Evolutionary conservation across 345 rosid species (phyloP).

Genomic region (Lepidium aucheri): DNA sequence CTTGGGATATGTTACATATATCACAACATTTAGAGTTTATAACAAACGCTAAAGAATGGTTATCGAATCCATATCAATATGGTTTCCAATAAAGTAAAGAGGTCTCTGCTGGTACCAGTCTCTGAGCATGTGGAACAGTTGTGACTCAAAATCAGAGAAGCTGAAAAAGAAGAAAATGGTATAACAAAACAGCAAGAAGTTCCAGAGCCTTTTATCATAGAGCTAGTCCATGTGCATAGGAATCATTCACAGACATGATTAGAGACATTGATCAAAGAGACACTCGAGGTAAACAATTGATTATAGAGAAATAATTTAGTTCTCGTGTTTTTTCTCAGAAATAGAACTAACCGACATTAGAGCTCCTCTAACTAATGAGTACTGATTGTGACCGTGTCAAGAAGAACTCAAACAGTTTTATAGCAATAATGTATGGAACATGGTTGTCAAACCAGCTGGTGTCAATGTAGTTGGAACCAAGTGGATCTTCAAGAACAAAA

Average conservation of each 20-base stretch:
- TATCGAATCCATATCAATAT: neutral
- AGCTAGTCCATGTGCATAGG: fast-evolving
- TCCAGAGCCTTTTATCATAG: fast-evolving
- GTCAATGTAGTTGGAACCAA: neutral
- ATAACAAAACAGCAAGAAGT: neutral
- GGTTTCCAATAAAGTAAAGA: neutral
- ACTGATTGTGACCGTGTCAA: neutral
- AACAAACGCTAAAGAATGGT: fast-evolving
- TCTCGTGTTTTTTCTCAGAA: neutral
- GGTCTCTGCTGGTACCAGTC: fast-evolving
- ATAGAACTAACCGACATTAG: neutral
- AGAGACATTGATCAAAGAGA: fast-evolving
- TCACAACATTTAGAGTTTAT: neutral
- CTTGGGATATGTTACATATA: neutral
- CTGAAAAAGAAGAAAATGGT: too few species aligned
- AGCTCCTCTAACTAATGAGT: neutral
- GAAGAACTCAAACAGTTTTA: neutral
- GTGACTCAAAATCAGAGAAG: too few species aligned
- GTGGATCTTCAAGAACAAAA: neutral
- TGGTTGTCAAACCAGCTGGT: fast-evolving
- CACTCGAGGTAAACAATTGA: fast-evolving
- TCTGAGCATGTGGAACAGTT: too few species aligned
- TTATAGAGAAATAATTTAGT: neutral
- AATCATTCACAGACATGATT: neutral
- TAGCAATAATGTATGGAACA: fast-evolving